These are phyloP conservation scores for Trichoderma aggressivum DNA, from an alignment of 2,329 filamentous ascomycete species.

Conservation along the genomic window DNA sequence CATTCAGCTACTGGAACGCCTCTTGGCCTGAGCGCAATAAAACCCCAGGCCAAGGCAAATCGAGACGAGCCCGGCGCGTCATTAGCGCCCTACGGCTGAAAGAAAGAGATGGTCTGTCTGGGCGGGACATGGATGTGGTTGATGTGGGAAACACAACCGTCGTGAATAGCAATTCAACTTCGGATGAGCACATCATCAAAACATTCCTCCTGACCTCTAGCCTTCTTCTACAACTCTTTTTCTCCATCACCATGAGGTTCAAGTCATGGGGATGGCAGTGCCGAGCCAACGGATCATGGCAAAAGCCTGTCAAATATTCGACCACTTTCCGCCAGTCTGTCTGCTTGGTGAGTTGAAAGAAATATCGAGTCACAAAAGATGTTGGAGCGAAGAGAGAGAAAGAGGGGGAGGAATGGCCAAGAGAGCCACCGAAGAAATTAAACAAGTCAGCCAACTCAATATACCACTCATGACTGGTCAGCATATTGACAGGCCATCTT, in stretches of 20 bases:
- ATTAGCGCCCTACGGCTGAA: conserved; percentile 7
- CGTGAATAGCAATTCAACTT: not conserved
- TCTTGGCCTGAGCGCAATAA: not conserved
- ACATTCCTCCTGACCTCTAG: not conserved
- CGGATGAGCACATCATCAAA: not conserved
- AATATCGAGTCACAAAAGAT: fast-evolving
- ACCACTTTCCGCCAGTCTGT: not conserved
- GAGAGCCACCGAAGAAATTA: not conserved
- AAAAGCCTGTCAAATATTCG: not conserved
- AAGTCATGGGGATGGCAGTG: not conserved
- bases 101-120: not conserved
- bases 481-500: not conserved
- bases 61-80: not conserved
- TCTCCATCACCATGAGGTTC: not conserved
- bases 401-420: fast-evolving
- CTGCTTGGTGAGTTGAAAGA: not conserved
- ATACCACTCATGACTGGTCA: not conserved
- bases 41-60: not conserved
- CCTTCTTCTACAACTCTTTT: not conserved
- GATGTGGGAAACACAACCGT: not conserved
- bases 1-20: not conserved
- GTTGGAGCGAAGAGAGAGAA: not conserved
- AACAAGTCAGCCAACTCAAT: not conserved
- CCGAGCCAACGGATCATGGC: not conserved
- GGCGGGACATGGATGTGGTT: not conserved